phyloP scores from a whole-genome alignment of 169 alveolate genomes.

The Eimeria zaria region DNA sequence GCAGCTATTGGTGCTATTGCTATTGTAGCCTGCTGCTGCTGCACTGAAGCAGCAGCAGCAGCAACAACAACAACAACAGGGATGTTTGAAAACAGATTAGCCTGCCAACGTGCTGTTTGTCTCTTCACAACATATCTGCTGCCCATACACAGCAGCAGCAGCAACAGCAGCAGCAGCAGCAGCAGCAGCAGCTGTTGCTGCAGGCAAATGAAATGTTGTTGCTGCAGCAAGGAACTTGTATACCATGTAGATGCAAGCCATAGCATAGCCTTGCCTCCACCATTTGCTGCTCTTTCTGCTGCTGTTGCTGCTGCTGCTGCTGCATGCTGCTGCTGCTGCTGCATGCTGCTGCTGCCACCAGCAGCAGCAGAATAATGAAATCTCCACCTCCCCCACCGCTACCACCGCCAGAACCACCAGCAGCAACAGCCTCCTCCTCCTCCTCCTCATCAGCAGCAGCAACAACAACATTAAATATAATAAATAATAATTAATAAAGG shows the following conservation, averaged over 20 bases:
- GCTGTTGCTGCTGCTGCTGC: neutral
- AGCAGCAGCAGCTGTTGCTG: neutral
- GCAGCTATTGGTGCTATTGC: neutral
- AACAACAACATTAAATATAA: neutral
- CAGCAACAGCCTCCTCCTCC: neutral
- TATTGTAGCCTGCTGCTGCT: neutral
- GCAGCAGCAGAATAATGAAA: too few species aligned
- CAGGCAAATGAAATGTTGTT: neutral
- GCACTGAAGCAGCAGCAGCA: neutral
- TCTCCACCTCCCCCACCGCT: too few species aligned
- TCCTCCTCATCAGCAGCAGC: slow-evolving; percentile 1
- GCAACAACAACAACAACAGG: neutral
- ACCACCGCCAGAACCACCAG: too few species aligned
- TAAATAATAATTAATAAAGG: slow-evolving; percentile 38
- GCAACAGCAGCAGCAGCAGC: neutral
- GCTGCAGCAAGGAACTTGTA: too few species aligned
- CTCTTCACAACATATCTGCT: too few species aligned
- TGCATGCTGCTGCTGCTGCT: neutral
- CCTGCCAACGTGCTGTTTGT: neutral
- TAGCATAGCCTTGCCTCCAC: too few species aligned
- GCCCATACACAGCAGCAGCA: neutral
- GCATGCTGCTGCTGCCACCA: neutral
- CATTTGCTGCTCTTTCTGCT: neutral
- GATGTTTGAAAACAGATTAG: neutral
- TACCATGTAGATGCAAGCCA: too few species aligned